Evolutionary conservation across 2,329 filamentous ascomycete genomes (phyloP), one percentile per base, ranked within the genome.

Genomic region (Rachicladosporium sp.): DNA sequence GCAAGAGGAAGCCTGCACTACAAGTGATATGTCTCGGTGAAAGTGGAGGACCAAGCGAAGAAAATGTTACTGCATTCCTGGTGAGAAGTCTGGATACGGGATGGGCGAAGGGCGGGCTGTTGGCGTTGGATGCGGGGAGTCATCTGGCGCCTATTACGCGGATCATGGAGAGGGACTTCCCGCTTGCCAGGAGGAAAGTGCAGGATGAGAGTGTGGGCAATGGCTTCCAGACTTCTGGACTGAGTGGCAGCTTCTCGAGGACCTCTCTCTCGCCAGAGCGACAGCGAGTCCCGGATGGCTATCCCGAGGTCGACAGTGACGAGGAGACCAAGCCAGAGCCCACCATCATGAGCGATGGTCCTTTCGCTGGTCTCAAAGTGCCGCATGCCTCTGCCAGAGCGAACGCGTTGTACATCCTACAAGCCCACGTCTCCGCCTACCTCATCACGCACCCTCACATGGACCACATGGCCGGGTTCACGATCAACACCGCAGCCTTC

Each of bases 401-500:
- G 35, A 96, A 95, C 58, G 88, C 87, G 2, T 73, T 82, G 3
- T 73, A 93, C 57, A 70, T 98, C 36, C 78, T 88, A 32, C 74
- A 80, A 40, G 74, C 80, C 41, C 74, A 95, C 35, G 75, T 98
- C 42, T 85, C 89, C 34, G 82, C 86, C 0, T 91, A 89, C 55
- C 75, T 96, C 45, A 86, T 98, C 53, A 98, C 89, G 0, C 91
- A 98, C 60, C 85, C 91, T n/a, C 91, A 98, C 62, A 72, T 98
- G 1, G 91, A 98, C 55, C 91, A 98, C 60, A 78, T 96, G 13
- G 79, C 84, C 12, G 91, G 83, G 8, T 84, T 96, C 50, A 84
- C 91, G 27, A 80, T 96, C 58, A 96, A 96, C 60, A 95, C 89
- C 0, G 88, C 91, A 4, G 80, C 83, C 3, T 75, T 93, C 12